Conservation (phyloP, 768 basidiomycete genomes). For the Boletus sp. region DNA sequence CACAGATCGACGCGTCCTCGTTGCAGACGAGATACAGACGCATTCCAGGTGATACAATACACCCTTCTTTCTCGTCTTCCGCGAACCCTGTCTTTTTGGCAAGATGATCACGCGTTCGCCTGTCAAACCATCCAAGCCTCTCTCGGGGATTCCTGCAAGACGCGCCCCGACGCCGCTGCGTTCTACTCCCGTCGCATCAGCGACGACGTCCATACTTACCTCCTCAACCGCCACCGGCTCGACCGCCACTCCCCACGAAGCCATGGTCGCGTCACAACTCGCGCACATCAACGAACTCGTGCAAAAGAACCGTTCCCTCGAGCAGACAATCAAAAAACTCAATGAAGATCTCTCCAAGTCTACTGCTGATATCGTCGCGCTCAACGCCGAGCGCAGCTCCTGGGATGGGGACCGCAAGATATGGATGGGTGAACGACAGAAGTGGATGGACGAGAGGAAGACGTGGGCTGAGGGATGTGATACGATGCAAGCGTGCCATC, state of each 20-base stretch:
- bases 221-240: slow-evolving; percentile 30
- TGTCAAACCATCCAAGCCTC: slow-evolving; percentile 18
- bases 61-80: background rate
- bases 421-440: slow-evolving; percentile 27
- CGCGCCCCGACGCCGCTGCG: slow-evolving; percentile 22
- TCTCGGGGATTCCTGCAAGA: slow-evolving; percentile 11
- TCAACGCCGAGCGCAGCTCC: slow-evolving; percentile 39
- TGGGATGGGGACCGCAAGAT: slow-evolving; percentile 26
- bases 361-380: slow-evolving; percentile 25
- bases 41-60: background rate
- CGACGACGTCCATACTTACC: slow-evolving; percentile 26
- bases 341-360: slow-evolving; percentile 44
- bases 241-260: slow-evolving; percentile 35
- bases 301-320: slow-evolving; percentile 60
- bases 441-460: slow-evolving; percentile 50
- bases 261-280: slow-evolving; percentile 59
- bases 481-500: slow-evolving; percentile 57
- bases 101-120: slow-evolving; percentile 30
- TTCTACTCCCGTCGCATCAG: slow-evolving; percentile 14
- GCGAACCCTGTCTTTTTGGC: background rate
- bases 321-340: slow-evolving; percentile 57
- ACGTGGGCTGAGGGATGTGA: slow-evolving; percentile 65
- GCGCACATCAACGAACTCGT: slow-evolving; percentile 73
- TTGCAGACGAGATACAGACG: background rate
- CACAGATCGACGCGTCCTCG: slow-evolving; percentile 4